phyloP scores from a whole-genome alignment of 352 stramenopile genomes.

The Phytophthora capsici region DNA sequence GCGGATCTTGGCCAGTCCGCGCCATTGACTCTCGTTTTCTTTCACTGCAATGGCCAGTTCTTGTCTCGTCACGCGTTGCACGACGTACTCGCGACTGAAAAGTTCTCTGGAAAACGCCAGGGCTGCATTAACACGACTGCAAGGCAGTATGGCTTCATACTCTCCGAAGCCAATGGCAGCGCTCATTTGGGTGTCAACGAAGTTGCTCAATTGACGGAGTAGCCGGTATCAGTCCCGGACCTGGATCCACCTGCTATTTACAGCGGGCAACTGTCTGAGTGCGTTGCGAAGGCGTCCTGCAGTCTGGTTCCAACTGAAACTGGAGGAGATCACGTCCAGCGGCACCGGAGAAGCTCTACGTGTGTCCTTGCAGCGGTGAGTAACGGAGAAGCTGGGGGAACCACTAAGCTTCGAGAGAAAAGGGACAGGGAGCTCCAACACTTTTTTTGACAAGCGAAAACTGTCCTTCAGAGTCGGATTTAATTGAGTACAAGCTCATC shows the following conservation, averaged over 20 bases:
- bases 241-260: conserved; percentile 6
- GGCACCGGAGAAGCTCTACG: too few relatives aligned
- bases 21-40: conserved; percentile 12
- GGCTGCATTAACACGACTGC: conserved; percentile 11
- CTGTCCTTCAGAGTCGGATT: background rate
- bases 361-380: background rate
- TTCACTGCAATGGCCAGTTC: conserved; percentile 18
- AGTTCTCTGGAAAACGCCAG: conserved; percentile 47
- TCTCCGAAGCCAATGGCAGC: conserved; percentile 33
- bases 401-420: background rate
- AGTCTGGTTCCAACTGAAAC: conserved; percentile 13
- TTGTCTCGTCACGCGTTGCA: conserved; percentile 33
- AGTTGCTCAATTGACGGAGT: conserved; percentile 5
- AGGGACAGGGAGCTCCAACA: background rate
- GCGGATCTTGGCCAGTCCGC: conserved; percentile 32
- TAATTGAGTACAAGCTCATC: background rate
- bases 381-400: background rate
- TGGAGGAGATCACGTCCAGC: conserved; percentile 7
- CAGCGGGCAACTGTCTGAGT: too few relatives aligned
- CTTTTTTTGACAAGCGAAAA: conserved; percentile 4
- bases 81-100: conserved; percentile 51
- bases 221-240: background rate
- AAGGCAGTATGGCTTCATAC: conserved; percentile 39
- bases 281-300: conserved; percentile 3
- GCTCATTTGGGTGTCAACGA: conserved; percentile 22